A percentile compares a stretch with the other conserved stretches of the same genome.
Evolutionary conservation across 2,329 filamentous ascomycete genomes (phyloP).

Genomic region (Fusarium domesticum): DNA sequence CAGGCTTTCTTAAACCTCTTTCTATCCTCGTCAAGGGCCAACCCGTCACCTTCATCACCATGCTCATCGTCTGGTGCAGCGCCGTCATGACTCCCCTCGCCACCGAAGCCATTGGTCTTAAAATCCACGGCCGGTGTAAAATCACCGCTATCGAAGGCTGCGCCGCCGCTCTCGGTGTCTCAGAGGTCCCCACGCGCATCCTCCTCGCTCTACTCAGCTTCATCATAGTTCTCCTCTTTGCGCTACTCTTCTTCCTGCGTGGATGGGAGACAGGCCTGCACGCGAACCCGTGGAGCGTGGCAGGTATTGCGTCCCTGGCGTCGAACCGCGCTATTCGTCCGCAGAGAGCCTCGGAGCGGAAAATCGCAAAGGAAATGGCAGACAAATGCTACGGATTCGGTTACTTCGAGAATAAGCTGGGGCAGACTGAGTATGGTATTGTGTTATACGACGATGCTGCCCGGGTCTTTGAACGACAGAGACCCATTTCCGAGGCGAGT

Average conservation of each 20-base stretch:
- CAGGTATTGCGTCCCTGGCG: slow-evolving; percentile 25
- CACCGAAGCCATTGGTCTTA: slow-evolving; percentile 26
- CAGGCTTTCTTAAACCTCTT: slow-evolving; percentile 37
- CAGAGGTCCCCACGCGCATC: slow-evolving; percentile 12
- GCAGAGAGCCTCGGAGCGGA: slow-evolving; percentile 16
- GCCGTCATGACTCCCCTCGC: slow-evolving; percentile 23
- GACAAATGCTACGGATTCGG: slow-evolving; percentile 28
- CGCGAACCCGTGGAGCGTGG: slow-evolving; percentile 35
- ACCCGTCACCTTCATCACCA: slow-evolving; percentile 24
- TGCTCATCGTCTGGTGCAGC: slow-evolving; percentile 26
- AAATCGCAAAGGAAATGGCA: slow-evolving; percentile 25
- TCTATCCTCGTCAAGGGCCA: slow-evolving; percentile 32
- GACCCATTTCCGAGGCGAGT: slow-evolving; percentile 12
- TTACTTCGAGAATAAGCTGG: slow-evolving; percentile 21
- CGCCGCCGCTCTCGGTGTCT: slow-evolving; percentile 25
- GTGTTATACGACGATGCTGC: slow-evolving; percentile 23
- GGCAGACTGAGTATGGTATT: slow-evolving; percentile 25
- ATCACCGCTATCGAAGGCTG: slow-evolving; percentile 19
- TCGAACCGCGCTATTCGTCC: slow-evolving; percentile 25
- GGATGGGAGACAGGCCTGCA: slow-evolving; percentile 25
- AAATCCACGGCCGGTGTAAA: slow-evolving; percentile 26
- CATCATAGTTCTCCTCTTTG: slow-evolving; percentile 19
- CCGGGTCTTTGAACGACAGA: slow-evolving; percentile 9
- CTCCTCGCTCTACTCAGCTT: slow-evolving; percentile 22
- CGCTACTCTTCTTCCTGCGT: slow-evolving; percentile 19